A percentile compares a stretch with the other conserved stretches of the same genome.
Evolutionary conservation across 805 yeast species (phyloP).

Genomic region (Sugiyamaella chiloensis): DNA sequence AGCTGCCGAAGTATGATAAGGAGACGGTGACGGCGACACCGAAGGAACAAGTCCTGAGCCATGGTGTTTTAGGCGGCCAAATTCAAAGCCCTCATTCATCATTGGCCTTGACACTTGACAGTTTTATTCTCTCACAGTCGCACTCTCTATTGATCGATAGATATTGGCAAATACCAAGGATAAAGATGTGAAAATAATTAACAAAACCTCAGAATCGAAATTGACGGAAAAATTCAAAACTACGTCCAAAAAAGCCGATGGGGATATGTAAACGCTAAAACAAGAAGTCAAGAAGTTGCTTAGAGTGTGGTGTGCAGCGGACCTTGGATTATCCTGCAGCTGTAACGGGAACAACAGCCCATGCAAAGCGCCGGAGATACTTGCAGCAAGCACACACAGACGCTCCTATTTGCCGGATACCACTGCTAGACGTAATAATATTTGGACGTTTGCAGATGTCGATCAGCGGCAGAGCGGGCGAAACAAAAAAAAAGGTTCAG

Average conservation of each 20-base stretch:
- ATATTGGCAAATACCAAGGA: too few relatives aligned
- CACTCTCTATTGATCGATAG: not conserved
- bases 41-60: too few relatives aligned
- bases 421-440: too few relatives aligned
- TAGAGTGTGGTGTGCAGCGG: not conserved
- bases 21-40: not conserved
- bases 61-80: too few relatives aligned
- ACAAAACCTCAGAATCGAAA: too few relatives aligned
- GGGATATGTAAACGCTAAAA: not conserved
- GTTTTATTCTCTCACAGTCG: not conserved
- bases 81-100: conserved; percentile 4
- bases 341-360: not conserved
- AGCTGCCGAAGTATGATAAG: conserved; percentile 1
- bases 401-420: conserved; percentile 5
- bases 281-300: not conserved
- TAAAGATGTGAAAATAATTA: too few relatives aligned
- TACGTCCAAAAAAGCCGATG: not conserved
- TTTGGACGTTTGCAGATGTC: too few relatives aligned
- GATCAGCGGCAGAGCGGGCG: too few relatives aligned
- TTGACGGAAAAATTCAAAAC: too few relatives aligned
- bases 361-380: conserved; percentile 1
- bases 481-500: too few relatives aligned
- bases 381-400: not conserved
- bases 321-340: not conserved
- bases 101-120: too few relatives aligned